Conservation (phyloP, 768 basidiomycete species). For the Aureoboletus auriporus region DNA sequence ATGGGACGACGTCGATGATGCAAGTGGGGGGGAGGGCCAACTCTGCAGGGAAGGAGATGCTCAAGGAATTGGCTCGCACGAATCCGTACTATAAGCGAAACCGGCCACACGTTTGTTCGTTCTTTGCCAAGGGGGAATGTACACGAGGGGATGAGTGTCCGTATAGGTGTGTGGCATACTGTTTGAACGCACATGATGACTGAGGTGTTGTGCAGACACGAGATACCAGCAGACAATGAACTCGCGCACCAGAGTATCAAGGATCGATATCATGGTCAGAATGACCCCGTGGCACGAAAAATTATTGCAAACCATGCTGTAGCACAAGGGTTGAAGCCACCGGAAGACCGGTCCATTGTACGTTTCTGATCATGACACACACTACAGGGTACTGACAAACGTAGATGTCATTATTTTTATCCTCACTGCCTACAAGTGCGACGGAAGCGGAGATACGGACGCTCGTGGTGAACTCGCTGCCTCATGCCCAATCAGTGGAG, state of each 20-base stretch:
- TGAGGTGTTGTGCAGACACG: slow-evolving; percentile 55
- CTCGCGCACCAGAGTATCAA: slow-evolving; percentile 89
- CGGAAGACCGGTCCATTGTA: slow-evolving; percentile 84
- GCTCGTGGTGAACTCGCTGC: slow-evolving; percentile 62
- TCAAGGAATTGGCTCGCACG: slow-evolving; percentile 90
- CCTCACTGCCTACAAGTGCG: slow-evolving; percentile 64
- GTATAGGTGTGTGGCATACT: slow-evolving; percentile 50
- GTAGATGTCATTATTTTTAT: slow-evolving; percentile 84
- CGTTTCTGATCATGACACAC: slow-evolving; percentile 30
- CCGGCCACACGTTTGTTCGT: slow-evolving; percentile 88
- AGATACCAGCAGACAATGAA: slow-evolving; percentile 79
- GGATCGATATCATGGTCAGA: slow-evolving; percentile 89
- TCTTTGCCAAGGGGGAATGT: slow-evolving; percentile 95
- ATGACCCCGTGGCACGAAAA: slow-evolving; percentile 93
- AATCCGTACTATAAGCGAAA: slow-evolving; percentile 99
- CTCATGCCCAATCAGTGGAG: slow-evolving; percentile 56
- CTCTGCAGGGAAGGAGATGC: slow-evolving; percentile 91
- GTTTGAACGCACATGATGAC: not conserved
- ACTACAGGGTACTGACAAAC: slow-evolving; percentile 1
- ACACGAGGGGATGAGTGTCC: slow-evolving; percentile 90
- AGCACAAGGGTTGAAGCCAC: slow-evolving; percentile 77
- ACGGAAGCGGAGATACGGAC: slow-evolving; percentile 76
- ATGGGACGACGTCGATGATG: slow-evolving; percentile 57
- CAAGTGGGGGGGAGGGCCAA: slow-evolving; percentile 54
- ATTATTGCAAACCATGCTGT: slow-evolving; percentile 81